Conservation (phyloP, 768 basidiomycete genomes). For the Terana coerulea region DNA sequence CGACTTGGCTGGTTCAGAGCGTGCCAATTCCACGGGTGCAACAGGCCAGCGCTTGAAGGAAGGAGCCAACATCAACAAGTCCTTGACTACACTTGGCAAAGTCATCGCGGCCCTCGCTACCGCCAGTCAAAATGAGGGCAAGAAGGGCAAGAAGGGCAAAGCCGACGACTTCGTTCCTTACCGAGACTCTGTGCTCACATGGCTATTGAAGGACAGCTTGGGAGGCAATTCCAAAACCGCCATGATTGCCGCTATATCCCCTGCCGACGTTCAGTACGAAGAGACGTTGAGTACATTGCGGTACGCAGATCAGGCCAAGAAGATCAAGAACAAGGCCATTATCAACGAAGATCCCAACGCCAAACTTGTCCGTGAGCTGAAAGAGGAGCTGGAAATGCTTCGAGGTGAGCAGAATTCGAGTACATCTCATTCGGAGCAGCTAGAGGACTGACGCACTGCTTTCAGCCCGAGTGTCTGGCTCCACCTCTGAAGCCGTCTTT, state of each 20-base stretch:
- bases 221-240: constrained; percentile 98
- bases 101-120: constrained; percentile 87
- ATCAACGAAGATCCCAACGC: constrained; percentile 99
- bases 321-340: constrained; percentile 99
- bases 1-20: constrained; percentile 94
- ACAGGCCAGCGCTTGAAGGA: constrained; percentile 96
- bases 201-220: constrained; percentile 96
- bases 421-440: too few relatives aligned
- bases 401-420: constrained; percentile 40
- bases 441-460: too few relatives aligned
- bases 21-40: constrained; percentile 96
- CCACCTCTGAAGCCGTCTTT: constrained; percentile 67
- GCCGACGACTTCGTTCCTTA: constrained; percentile 94
- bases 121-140: constrained; percentile 52
- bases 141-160: constrained; percentile 79
- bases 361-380: constrained; percentile 96
- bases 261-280: constrained; percentile 85
- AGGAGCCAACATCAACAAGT: constrained; percentile 98
- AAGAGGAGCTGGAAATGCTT: constrained; percentile 94
- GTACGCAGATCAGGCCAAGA: constrained; percentile 99
- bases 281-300: constrained; percentile 95
- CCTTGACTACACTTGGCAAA: constrained; percentile 94
- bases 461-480: constrained; percentile 70
- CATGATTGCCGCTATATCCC: constrained; percentile 98
- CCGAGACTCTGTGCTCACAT: constrained; percentile 96